phyloP scores from a whole-genome alignment of 139 green algal genomes.

The Chloropicon primus region DNA sequence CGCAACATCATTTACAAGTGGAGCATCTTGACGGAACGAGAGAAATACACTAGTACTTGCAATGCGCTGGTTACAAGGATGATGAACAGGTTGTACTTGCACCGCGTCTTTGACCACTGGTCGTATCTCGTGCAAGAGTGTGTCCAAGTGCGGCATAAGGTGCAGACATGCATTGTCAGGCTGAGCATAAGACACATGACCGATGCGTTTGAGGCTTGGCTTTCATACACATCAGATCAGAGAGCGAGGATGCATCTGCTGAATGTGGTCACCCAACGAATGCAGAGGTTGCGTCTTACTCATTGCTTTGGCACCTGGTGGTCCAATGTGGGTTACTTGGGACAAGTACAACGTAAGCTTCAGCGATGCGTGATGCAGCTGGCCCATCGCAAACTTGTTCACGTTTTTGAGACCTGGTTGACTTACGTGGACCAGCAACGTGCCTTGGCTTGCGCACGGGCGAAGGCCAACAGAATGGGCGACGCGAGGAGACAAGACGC shows the following conservation, averaged over 20 bases:
- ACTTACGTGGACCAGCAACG: background rate
- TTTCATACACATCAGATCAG: background rate
- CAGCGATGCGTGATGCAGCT: background rate
- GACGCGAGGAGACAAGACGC: background rate
- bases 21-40: background rate
- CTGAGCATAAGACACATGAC: background rate
- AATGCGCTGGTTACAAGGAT: background rate
- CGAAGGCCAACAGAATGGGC: background rate
- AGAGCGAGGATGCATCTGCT: background rate
- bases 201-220: background rate
- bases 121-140: background rate
- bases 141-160: background rate
- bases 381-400: background rate
- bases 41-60: background rate
- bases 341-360: background rate
- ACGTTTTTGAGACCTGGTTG: background rate
- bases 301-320: background rate
- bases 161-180: background rate
- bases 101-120: background rate
- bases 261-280: background rate
- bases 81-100: background rate
- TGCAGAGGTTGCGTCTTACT: background rate
- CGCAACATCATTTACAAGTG: background rate
- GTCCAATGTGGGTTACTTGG: background rate
- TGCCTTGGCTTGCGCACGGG: background rate